Base-by-base conservation (phyloP, 2,329 filamentous ascomycete genomes). In the Tolypocladium cylindrosporum region DNA sequence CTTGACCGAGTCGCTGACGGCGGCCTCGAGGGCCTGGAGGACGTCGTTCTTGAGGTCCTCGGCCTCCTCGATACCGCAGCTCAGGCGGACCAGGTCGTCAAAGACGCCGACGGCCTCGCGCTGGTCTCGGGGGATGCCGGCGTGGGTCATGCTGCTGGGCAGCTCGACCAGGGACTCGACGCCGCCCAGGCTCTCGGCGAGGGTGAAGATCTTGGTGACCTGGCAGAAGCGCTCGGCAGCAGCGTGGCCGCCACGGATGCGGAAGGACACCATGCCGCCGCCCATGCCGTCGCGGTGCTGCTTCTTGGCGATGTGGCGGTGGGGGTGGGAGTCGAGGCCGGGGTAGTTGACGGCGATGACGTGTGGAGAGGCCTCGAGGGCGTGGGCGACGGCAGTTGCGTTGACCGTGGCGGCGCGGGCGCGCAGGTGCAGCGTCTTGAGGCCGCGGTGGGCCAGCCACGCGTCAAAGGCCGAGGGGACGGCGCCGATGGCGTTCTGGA, bases 191-290 rank as follows among this genome's bases (percentile, higher is more conserved):
- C 85, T 90, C 80, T 99, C 94, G 37, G 94, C 94, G 8, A 99
- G 81, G 1, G 91, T 96, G 76, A 96, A 97, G 72, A 99, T 86
- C 68, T 85, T 85, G 50, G 92, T 97, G 60, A 82, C 77, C 74
- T 94, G 87, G 81, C 94, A 97, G 83, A 99, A 99, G 56, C 86
- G 83, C 75, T 95, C 89, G 16, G 94, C 94, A 1, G 93, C 93
- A 52, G 81, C 81, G 68, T 91, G 84, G 41, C 94, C 94, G 58
- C 93, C 94, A 63, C 85, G 84, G 73, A 99, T 90, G 64, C 94
- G 88, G 86, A 99, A 99, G 59, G 89, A 93, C 50, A 99, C 85
- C 94, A 99, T 99, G 61, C 94, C 94, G 65, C 94, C 94, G 60
- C 94, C 94, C 82, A 97, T 88, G 61, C 89, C 94, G 66, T 95